Base-by-base conservation (phyloP, 1,284 basidiomycete genomes). In the Boletus semigastroideus region DNA sequence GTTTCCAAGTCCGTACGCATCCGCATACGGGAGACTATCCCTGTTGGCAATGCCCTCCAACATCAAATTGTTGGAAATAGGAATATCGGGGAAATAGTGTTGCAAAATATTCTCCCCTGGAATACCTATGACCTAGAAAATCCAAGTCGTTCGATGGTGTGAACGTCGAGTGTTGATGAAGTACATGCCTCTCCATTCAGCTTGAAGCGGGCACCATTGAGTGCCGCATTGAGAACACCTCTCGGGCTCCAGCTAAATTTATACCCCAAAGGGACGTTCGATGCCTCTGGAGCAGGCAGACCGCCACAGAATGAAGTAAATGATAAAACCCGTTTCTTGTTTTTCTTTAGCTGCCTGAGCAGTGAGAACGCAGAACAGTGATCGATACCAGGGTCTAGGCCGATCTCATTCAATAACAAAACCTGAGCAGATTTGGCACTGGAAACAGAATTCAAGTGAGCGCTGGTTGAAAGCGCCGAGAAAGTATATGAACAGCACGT, bases 241-340 rank as follows among this genome's bases (percentile, higher is more conserved):
- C 85, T 80, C 2, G 95, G 94, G 51, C 86, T 91, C 95, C 94
- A 98, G 55, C 92, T 94, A 69, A 98, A 98, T 70, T 97, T 97
- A 72, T 98, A 98, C 30, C 88, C 83, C 16, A 96, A 73, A 3
- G 93, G 83, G 5, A 82, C 83, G 31, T 80, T 80, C 12, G 80
- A 75, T 30, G 67, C 70, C 46, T 91, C 87, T 0, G 92, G 91
- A 4, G 90, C 87, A 1, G 94, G 95, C 13, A 98, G 75, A 1
- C 94, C 95, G 13, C 95, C 94, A 57, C 94, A 98, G 78, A 96
- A 97, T 0, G 92, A 95, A 1, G 86, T 85, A 70, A 97, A 98
- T 0, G 90, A 90, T 1, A 81, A 71, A 17, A 94, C 78, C 3
- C 76, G 72, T 64, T 87, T 86, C 13, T 78, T 76, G 59, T 87